Base-by-base conservation (phyloP, 208 protist genomes). In the Lotmaria passim region DNA sequence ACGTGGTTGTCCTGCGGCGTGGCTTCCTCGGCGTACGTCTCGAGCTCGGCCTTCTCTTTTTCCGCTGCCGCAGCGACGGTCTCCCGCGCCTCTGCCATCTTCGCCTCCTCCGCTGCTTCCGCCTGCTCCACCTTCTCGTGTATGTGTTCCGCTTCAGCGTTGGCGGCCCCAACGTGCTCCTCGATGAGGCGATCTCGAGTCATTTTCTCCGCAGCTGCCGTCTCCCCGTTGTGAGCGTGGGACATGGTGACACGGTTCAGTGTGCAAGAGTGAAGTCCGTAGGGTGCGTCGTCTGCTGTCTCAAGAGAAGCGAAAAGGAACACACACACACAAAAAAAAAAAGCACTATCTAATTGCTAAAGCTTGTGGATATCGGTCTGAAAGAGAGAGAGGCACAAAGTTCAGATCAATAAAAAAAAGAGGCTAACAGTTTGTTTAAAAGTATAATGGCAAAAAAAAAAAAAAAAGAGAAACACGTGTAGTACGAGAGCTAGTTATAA, bases 81-180 rank as follows among this genome's bases (percentile, higher is more conserved):
- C 15, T 36, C 58, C 41, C 51, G 23, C 7, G 58, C 28, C 7
- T 5, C 58, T 36, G 36, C 15, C 43, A 52, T 52, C 58, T 17
- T 26, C n/a, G 11, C 41, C 58, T 55, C 71, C 47, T 65, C 48
- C 56, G 24, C 55, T 2, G 66, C 52, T 38, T 24, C 66, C 34
- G 30, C 67, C 57, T 57, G 53, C 41, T 17, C 28, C 46, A 33
- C 19, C n/a, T 47, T 38, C n/a, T 63, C 59, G 43, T 47, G 43
- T 19, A 52, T 64, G 26, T 48, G 11, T 6, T 7, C 38, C 11
- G 24, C 44, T 26, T 52, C 58, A n/a, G 28, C 41, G 58, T 51
- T 64, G 41, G 38, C 43, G 3, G 58, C 58, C 6, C 33, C 53
- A 34, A 59, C n/a, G 53, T 59, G 53, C 21, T 59, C 53, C 10